Conservation (phyloP, 257 asterid species). For the Solanum ahanhuiri region DNA sequence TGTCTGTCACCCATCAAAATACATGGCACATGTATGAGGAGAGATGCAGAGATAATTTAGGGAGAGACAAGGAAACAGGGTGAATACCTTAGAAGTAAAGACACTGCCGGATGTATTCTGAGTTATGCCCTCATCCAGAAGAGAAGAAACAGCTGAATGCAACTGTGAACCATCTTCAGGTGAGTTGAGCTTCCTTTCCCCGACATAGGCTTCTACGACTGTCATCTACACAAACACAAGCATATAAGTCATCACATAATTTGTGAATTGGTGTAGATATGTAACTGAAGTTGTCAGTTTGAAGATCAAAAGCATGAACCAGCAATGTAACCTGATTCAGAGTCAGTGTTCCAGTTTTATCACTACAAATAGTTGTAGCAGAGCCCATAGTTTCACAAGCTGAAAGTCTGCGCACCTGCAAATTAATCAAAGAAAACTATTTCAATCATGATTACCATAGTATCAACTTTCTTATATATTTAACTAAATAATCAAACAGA, state of each 20-base stretch:
- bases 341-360: slow-evolving; percentile 93
- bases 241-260: slow-evolving; percentile 4
- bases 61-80: not conserved
- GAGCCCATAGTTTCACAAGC: slow-evolving; percentile 99
- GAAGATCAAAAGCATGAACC: slow-evolving; percentile 3
- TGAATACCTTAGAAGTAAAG: slow-evolving; percentile 59
- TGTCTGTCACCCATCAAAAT: not conserved
- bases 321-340: slow-evolving; percentile 63
- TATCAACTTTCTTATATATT: not conserved
- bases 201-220: slow-evolving; percentile 77
- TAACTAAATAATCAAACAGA: not conserved
- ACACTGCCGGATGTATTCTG: slow-evolving; percentile 91
- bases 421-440: not conserved
- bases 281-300: slow-evolving; percentile 1
- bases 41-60: not conserved
- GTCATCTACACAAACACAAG: slow-evolving; percentile 52
- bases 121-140: slow-evolving; percentile 76
- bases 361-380: slow-evolving; percentile 96
- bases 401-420: slow-evolving; percentile 95
- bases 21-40: not conserved
- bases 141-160: slow-evolving; percentile 42
- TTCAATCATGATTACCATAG: not conserved
- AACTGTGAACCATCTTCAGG: slow-evolving; percentile 67
- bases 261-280: not conserved
- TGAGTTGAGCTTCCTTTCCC: slow-evolving; percentile 47